phyloP scores from a whole-genome alignment of 2,329 filamentous ascomycete genomes.

The Cyanodermella asteris region DNA sequence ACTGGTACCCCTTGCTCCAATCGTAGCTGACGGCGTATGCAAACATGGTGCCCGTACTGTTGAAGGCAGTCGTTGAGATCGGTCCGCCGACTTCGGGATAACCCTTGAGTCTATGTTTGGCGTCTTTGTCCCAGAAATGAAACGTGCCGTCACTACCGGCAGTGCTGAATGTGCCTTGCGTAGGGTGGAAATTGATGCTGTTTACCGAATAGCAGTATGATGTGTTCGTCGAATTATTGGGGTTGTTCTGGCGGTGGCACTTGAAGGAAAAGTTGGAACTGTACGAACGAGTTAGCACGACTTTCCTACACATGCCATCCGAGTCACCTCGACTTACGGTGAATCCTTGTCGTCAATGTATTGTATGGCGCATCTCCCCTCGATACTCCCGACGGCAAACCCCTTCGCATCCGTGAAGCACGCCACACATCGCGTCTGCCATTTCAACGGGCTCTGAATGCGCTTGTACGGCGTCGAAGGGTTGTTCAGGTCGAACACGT shows the following conservation, averaged over 20 bases:
- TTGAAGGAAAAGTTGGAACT: conserved; percentile 88
- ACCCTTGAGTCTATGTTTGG: conserved; percentile 73
- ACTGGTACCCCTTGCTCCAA: conserved; percentile 89
- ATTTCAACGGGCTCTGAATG: conserved; percentile 86
- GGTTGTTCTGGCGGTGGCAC: conserved; percentile 66
- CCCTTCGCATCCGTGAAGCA: conserved; percentile 84
- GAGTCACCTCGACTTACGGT: conserved; percentile 30
- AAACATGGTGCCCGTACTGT: conserved; percentile 61
- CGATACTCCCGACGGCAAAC: conserved; percentile 89
- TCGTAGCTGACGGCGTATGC: conserved; percentile 88
- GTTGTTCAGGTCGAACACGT: conserved; percentile 76
- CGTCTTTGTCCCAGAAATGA: conserved; percentile 57
- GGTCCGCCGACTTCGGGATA: conserved; percentile 67
- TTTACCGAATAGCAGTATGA: conserved; percentile 89
- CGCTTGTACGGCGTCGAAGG: conserved; percentile 90
- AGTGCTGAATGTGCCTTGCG: conserved; percentile 95
- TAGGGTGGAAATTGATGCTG: conserved; percentile 90
- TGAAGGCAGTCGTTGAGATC: conserved; percentile 85
- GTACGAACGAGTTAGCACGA: neutral
- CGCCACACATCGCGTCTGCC: conserved; percentile 87
- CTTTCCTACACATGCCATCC: neutral
- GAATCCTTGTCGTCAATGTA: conserved; percentile 94
- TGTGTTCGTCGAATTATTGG: conserved; percentile 31
- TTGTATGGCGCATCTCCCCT: conserved; percentile 92
- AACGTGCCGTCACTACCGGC: conserved; percentile 91